Percentiles rank a stretch among this genome's conserved stretches.
These are phyloP conservation scores for Tricholoma matsutake DNA, from an alignment of 768 basidiomycete species.

Conservation along the genomic window DNA sequence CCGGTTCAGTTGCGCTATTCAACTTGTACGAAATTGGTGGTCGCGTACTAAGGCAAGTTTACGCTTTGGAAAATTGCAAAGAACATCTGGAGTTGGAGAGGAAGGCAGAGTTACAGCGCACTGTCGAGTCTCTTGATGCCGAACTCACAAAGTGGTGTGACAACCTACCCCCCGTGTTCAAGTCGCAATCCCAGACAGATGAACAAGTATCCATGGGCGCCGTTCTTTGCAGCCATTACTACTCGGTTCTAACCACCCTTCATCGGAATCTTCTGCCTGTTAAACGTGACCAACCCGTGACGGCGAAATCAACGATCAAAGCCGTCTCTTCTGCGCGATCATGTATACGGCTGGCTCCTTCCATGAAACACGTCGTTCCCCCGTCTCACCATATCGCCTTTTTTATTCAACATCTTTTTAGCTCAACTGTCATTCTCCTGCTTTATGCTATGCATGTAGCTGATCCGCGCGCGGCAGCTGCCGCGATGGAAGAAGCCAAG, in stretches of 20 bases:
- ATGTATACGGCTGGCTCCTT: slow-evolving; percentile 81
- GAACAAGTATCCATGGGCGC: slow-evolving; percentile 85
- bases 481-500: slow-evolving; percentile 82
- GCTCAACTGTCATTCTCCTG: slow-evolving; percentile 81
- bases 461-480: slow-evolving; percentile 58
- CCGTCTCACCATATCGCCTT: slow-evolving; percentile 85
- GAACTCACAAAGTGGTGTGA: slow-evolving; percentile 85
- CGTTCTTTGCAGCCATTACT: slow-evolving; percentile 85
- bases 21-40: slow-evolving; percentile 84
- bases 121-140: slow-evolving; percentile 74
- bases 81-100: slow-evolving; percentile 72
- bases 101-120: slow-evolving; percentile 70
- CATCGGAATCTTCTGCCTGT: slow-evolving; percentile 87
- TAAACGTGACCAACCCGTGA: slow-evolving; percentile 64
- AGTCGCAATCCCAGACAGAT: slow-evolving; percentile 67
- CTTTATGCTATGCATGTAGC: slow-evolving; percentile 83
- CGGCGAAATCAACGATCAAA: slow-evolving; percentile 71
- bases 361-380: slow-evolving; percentile 80
- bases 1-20: slow-evolving; percentile 72
- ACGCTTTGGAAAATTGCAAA: slow-evolving; percentile 74
- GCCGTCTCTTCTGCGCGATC: slow-evolving; percentile 83
- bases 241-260: slow-evolving; percentile 81
- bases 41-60: slow-evolving; percentile 77
- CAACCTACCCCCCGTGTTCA: slow-evolving; percentile 70
- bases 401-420: slow-evolving; percentile 88